phyloP scores from a whole-genome alignment of 768 basidiomycete species.

The Tylopilus intermedius region DNA sequence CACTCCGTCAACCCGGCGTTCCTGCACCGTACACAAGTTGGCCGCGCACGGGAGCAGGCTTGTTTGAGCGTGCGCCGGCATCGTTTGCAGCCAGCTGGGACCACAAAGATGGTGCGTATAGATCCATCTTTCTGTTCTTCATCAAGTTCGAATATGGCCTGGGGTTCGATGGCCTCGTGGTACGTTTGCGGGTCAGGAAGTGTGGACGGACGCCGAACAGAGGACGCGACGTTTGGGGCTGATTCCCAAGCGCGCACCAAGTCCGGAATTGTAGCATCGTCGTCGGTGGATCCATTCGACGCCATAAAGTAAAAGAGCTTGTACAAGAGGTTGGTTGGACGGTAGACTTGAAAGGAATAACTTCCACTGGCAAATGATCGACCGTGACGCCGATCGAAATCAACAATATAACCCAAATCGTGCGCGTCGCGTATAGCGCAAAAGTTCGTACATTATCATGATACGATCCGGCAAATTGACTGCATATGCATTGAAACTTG shows the following conservation, averaged over 20 bases:
- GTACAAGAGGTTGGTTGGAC: not conserved
- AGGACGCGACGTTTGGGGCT: conserved; percentile 1
- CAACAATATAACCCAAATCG: too few relatives aligned
- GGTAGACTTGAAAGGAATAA: not conserved
- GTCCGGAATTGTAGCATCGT: conserved; percentile 7
- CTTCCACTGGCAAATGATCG: too few relatives aligned
- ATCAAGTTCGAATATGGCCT: conserved; percentile 27
- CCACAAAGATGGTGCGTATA: conserved; percentile 17
- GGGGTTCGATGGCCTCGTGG: conserved; percentile 18
- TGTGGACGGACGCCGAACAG: conserved; percentile 26
- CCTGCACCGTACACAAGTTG: conserved; percentile 24
- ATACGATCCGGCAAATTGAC: too few relatives aligned
- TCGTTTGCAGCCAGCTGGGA: conserved; percentile 16
- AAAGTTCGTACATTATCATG: too few relatives aligned
- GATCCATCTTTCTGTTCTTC: conserved; percentile 8
- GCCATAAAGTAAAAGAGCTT: conserved; percentile 6
- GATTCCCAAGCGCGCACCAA: conserved; percentile 21
- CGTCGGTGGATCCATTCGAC: not conserved
- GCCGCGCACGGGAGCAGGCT: conserved; percentile 25
- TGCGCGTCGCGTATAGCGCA: too few relatives aligned
- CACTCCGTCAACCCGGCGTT: conserved; percentile 5
- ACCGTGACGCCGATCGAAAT: too few relatives aligned
- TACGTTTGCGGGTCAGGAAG: conserved; percentile 15
- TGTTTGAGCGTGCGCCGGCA: conserved; percentile 7
- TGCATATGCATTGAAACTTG: too few relatives aligned